Evolutionary conservation across 2,329 filamentous ascomycete species (phyloP).

Genomic region (Xylariaceae sp.): DNA sequence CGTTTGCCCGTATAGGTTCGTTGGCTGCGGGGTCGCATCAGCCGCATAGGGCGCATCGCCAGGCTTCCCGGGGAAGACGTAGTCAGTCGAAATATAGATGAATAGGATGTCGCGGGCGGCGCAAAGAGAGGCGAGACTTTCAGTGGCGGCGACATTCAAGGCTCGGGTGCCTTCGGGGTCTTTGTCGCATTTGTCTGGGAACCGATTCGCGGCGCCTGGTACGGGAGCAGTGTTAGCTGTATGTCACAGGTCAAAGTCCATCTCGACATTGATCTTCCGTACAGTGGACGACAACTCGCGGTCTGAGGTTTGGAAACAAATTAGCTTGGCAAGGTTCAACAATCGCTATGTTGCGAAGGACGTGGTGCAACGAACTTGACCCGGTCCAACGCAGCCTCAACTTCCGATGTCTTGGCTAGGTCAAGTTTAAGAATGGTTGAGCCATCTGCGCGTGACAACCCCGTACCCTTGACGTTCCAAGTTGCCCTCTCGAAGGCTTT

Average conservation of each 20-base stretch:
- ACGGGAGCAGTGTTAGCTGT: constrained; percentile 1
- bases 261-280: constrained; percentile 41
- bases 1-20: constrained; percentile 75
- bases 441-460: constrained; percentile 75
- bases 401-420: constrained; percentile 52
- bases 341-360: not conserved
- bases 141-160: constrained; percentile 77
- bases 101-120: constrained; percentile 65
- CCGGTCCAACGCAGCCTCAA: constrained; percentile 57
- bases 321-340: constrained; percentile 22
- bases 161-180: constrained; percentile 76
- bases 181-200: constrained; percentile 82
- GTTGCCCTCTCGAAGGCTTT: constrained; percentile 69
- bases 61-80: constrained; percentile 74
- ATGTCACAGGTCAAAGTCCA: not conserved
- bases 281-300: constrained; percentile 83
- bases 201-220: constrained; percentile 82
- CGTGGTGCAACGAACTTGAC: constrained; percentile 54
- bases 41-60: constrained; percentile 86
- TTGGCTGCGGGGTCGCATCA: constrained; percentile 67
- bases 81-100: constrained; percentile 83
- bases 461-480: constrained; percentile 76
- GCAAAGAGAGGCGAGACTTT: constrained; percentile 69
- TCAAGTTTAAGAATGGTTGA: constrained; percentile 68
- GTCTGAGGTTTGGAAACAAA: constrained; percentile 52